Percentiles rank a stretch among this genome's conserved stretches.
Conservation (phyloP, 495 filamentous ascomycete species). For the Echria macrotheca region DNA sequence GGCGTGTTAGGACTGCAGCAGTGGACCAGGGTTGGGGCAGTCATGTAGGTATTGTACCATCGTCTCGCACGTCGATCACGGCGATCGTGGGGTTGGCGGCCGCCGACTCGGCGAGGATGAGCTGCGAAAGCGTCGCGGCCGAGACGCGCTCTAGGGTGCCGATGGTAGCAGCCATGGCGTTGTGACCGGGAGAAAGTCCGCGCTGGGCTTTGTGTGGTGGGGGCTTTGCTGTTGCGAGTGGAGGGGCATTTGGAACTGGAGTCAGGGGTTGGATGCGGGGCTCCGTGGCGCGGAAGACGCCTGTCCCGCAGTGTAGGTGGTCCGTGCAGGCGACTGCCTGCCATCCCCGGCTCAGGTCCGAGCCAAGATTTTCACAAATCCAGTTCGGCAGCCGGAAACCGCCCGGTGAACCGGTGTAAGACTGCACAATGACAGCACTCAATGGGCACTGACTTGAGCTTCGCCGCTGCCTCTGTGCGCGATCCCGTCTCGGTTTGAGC, state of each 20-base stretch:
- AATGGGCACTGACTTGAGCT: too few species aligned
- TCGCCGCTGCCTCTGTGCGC: too few species aligned
- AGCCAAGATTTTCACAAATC: not conserved
- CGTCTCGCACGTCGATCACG: constrained; percentile 85
- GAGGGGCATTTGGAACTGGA: too few species aligned
- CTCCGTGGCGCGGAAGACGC: too few species aligned
- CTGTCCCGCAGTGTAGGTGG: not conserved
- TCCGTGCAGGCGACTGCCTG: not conserved
- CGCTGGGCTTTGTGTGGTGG: too few species aligned
- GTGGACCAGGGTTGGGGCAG: not conserved
- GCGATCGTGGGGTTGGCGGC: constrained; percentile 43
- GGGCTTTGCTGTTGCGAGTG: not conserved
- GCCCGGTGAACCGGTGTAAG: too few species aligned
- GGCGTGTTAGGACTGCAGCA: not conserved
- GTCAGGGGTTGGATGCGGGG: too few species aligned
- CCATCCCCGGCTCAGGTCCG: not conserved
- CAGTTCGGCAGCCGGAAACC: too few species aligned
- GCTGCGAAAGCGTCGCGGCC: constrained; percentile 54
- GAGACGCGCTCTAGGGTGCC: constrained; percentile 60
- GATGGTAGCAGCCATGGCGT: constrained; percentile 41
- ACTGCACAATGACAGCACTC: too few species aligned
- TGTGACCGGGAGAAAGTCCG: too few species aligned
- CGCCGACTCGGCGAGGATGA: constrained; percentile 35
- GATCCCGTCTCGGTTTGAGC: too few species aligned
- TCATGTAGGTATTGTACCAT: constrained; percentile 52